Base-by-base conservation (phyloP, 768 basidiomycete genomes). In the Collybia nuda region DNA sequence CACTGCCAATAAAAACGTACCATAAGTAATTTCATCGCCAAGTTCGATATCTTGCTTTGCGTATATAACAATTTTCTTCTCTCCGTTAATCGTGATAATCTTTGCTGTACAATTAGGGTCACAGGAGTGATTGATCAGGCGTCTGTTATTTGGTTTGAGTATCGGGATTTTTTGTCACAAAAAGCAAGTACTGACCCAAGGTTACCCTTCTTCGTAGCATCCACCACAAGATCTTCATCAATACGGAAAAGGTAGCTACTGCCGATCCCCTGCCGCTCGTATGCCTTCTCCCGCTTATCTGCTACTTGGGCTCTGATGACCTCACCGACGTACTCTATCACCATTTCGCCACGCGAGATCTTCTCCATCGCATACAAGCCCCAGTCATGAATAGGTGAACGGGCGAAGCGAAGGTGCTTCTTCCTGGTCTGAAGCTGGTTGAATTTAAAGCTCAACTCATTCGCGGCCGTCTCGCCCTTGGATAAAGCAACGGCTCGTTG, bases 261-360 rank as follows among this genome's bases (percentile, higher is more conserved):
- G 14, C 97, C 97, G 55, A 99, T 99, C 2, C 97, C 97, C 64
- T 94, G 93, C 47, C 93, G 80, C 72, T 98, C 93, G 65, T 99
- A 99, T 58, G 86, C 83, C 75, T 97, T 96, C 76, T 99, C 97
- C 43, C 97, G 80, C 67, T 94, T 93, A 60, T 98, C 97, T 22
- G 97, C 97, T 9, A 98, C 92, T 61, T 90, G 88, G 39, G 93
- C 92, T 8, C 97, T 81, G 56, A 98, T 93, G 55, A 98, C 80
- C 77, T 99, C 97, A 17, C 97, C 97, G 6, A 99, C 97, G 62
- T 99, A 99, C 72, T 99, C 97, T 69, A 98, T 98, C 24, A 99
- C 96, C 94, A 99, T 98, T 72, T 99, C 97, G 3, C 93, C 93
- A 32, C 81, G 74, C 5, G 88, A 83, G 57, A 99, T 98, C 62